These are phyloP conservation scores for Ceratocystis variospora DNA, from an alignment of 2,329 filamentous ascomycete genomes.

Conservation along the genomic window DNA sequence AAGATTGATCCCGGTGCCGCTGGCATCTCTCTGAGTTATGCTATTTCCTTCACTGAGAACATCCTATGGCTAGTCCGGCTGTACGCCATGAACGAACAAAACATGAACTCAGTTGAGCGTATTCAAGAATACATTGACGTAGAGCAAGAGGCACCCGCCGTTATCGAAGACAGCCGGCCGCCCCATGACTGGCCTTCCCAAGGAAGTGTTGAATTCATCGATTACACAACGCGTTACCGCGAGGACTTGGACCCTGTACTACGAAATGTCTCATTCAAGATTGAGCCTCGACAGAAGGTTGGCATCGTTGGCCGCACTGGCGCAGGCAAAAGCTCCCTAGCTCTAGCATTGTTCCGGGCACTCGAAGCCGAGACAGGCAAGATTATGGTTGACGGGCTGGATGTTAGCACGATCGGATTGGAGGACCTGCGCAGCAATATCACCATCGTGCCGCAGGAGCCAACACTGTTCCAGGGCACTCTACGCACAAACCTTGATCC, in stretches of 20 bases:
- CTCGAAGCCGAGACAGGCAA: conserved; percentile 81
- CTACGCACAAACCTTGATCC: conserved; percentile 88
- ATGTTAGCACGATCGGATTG: conserved; percentile 81
- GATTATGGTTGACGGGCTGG: conserved; percentile 82
- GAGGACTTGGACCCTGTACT: conserved; percentile 77
- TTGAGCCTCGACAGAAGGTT: conserved; percentile 77
- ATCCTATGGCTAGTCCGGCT: conserved; percentile 90
- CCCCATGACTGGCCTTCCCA: conserved; percentile 69
- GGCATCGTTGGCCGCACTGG: conserved; percentile 93
- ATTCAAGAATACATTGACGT: conserved; percentile 96
- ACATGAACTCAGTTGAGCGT: conserved; percentile 98
- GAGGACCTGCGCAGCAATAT: conserved; percentile 85
- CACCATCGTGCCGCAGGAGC: conserved; percentile 95
- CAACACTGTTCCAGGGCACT: conserved; percentile 83
- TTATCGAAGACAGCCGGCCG: conserved; percentile 68
- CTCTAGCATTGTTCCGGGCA: conserved; percentile 82
- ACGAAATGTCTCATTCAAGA: conserved; percentile 70
- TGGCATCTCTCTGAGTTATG: conserved; percentile 87
- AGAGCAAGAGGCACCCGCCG: conserved; percentile 72
- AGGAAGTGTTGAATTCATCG: conserved; percentile 74
- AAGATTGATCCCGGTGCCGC: conserved; percentile 80
- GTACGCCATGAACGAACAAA: conserved; percentile 92
- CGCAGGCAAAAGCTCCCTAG: conserved; percentile 90
- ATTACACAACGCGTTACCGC: conserved; percentile 82
- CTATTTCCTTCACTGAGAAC: conserved; percentile 92